These are phyloP conservation scores for Amaranthus palmeri DNA, from an alignment of 148 eudicot species.

Conservation along the genomic window DNA sequence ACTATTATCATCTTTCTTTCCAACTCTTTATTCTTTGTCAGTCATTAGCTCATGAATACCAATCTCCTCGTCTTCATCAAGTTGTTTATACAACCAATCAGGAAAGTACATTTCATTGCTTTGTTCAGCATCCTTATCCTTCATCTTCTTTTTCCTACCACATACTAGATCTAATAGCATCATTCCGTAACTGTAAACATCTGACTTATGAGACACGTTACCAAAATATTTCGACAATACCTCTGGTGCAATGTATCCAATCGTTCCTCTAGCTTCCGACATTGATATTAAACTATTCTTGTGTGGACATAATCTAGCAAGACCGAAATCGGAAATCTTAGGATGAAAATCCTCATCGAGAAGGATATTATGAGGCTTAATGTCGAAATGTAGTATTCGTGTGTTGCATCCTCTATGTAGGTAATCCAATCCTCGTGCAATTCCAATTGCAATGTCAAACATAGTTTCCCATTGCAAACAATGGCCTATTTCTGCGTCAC, in stretches of 20 bases:
- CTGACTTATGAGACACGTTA: slow-evolving; percentile 15
- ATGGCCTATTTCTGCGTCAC: background rate
- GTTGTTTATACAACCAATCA: slow-evolving; percentile 14
- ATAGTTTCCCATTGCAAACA: slow-evolving; percentile 8
- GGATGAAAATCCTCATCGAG: slow-evolving; percentile 14
- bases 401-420: slow-evolving; percentile 19
- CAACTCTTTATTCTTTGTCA: background rate
- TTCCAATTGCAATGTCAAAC: slow-evolving; percentile 14
- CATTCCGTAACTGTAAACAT: slow-evolving; percentile 22
- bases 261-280: slow-evolving; percentile 19
- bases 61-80: slow-evolving; percentile 4
- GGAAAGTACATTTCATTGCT: slow-evolving; percentile 12
- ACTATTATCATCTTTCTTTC: slow-evolving; percentile 12
- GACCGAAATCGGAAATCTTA: slow-evolving; percentile 19
- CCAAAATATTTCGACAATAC: slow-evolving; percentile 12
- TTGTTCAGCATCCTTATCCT: background rate
- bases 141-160: background rate
- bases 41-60: background rate
- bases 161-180: slow-evolving; percentile 14
- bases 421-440: slow-evolving; percentile 15
- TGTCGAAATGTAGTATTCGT: slow-evolving; percentile 18
- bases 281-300: slow-evolving; percentile 12
- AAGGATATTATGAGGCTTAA: slow-evolving; percentile 19
- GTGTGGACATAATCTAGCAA: slow-evolving; percentile 12
- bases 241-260: slow-evolving; percentile 25